These are phyloP conservation scores for Somion occarium DNA, from an alignment of 1,284 basidiomycete genomes.

Conservation along the genomic window DNA sequence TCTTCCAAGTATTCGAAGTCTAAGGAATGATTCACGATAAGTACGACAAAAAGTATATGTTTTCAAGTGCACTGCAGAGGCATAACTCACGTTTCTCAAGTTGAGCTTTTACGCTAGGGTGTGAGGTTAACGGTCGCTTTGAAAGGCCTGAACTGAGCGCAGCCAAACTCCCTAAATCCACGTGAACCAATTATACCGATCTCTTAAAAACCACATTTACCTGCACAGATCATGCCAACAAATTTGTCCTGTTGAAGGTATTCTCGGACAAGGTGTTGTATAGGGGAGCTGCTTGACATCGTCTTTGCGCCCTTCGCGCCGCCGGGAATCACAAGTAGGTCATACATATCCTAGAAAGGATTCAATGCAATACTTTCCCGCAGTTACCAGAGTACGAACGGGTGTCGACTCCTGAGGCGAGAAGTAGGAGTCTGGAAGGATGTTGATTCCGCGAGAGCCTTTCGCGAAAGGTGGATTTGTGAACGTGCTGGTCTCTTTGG, in stretches of 20 bases:
- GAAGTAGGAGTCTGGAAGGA: constrained; percentile 61
- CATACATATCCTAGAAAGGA: constrained; percentile 47
- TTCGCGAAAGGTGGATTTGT: constrained; percentile 40
- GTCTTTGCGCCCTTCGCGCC: constrained; percentile 79
- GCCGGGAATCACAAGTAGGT: constrained; percentile 75
- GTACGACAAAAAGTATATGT: background rate
- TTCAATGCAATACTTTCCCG: background rate
- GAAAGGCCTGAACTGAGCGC: constrained; percentile 63
- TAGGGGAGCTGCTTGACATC: constrained; percentile 52
- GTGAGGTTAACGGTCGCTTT: constrained; percentile 69
- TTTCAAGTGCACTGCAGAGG: background rate
- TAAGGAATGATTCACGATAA: constrained; percentile 26
- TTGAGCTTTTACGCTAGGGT: constrained; percentile 68
- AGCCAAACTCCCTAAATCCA: constrained; percentile 54
- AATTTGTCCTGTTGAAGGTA: constrained; percentile 58
- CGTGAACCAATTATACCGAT: background rate
- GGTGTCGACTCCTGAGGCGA: constrained; percentile 34
- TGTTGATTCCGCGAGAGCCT: constrained; percentile 71
- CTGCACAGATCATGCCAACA: constrained; percentile 84
- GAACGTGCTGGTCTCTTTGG: constrained; percentile 10
- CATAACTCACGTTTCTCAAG: constrained; percentile 52
- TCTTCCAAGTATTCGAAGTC: constrained; percentile 78
- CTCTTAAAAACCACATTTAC: constrained; percentile 28
- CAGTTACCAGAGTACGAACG: constrained; percentile 9
- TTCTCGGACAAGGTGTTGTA: constrained; percentile 61